Evolutionary conservation across 2,329 filamentous ascomycete species (phyloP), one percentile per base, ranked within the genome.

Genomic region (Penicillium sp.): DNA sequence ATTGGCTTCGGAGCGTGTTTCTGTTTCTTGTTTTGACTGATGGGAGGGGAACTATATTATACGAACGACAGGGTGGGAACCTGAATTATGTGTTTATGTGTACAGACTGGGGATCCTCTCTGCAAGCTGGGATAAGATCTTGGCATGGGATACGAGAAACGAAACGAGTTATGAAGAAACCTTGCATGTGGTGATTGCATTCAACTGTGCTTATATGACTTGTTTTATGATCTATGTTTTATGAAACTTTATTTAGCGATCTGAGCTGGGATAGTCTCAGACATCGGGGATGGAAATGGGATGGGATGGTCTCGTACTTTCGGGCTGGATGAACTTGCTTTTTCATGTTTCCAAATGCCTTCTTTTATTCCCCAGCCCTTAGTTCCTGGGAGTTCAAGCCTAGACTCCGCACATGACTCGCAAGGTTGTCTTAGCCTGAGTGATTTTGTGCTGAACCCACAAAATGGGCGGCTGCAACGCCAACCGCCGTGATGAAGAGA

Each of bases 21-120:
- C 57, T 56, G 43, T 58, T 62, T 58, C 51, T 59, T 57, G 57
- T 58, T 61, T 59, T 60, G 59, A 58, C 6, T 45, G 52, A 23
- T 54, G 42, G 59, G 45, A 55, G 56, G 48, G 38, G 56, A 29
- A 38, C 29, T 48, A 61, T 59, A 61, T 57, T 60, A 62, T 59
- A 63, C 51, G 51, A 55, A 53, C 51, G 42, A 48, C 49, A 39
- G 27, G 42, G 42, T 36, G 55, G 48, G 41, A 36, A 53, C 53
- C 44, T 51, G 53, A 47, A 27, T 49, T 25, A 49, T 53, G 57
- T 50, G 51, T 38, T 42, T 39, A 59, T 57, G 55, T 44, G 49
- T 61, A 61, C 55, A 55, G 56, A 47, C 52, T 25, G 38, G 35
- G 25, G 27, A 36, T 52, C 15, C 35, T 42, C 39, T 33, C 33